Base-by-base conservation (phyloP, 495 filamentous ascomycete genomes). In the Neurospora cerealis region DNA sequence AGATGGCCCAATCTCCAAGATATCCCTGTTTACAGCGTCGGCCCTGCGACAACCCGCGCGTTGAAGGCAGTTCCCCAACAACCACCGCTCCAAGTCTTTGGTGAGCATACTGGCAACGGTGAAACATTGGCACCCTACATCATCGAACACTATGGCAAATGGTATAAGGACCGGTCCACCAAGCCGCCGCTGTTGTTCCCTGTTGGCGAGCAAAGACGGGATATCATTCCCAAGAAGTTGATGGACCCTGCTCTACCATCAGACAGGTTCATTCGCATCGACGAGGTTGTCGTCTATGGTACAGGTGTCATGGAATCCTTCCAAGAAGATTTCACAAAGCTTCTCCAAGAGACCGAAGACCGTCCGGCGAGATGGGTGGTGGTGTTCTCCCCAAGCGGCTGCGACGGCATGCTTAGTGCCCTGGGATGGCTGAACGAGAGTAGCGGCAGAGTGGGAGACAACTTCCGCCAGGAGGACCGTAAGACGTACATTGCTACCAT, bases 381-480 rank as follows among this genome's bases (percentile, higher is more conserved):
- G 15, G 92, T 98, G 9, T 99, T 99, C 77, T 98, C 95, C 48
- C 94, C 96, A 2, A 94, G 91, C 24, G 95, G 93, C 2, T 96
- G 93, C 76, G 90, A 92, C 80, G 90, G 88, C 77, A 92, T 97
- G 91, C 83, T 98, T 6, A 82, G 87, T 71, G 87, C 86, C 40
- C 80, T 97, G 76, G 88, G 84, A 21, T 74, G 89, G 72, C 79
- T 92, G 37, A 87, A 91, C 74, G 78, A 80, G 38, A 77, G 77
- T 38, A 88, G 81, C 1, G 83, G 83, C 42, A 87, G 81, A 74
- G 84, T 83, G 7, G 72, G 24, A 11, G 28, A 28, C 6, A 7
- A 60, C 4, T 15, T 66, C 15, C 6, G 6, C 11, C 24, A 19
- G 28, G 54, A 44, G 69, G 40, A 80, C 71, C 74, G 78, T 72